A percentile compares a stretch with the other conserved stretches of the same genome.
Conservation (phyloP, 2,329 filamentous ascomycete genomes). For the Penicillium oxalicum region DNA sequence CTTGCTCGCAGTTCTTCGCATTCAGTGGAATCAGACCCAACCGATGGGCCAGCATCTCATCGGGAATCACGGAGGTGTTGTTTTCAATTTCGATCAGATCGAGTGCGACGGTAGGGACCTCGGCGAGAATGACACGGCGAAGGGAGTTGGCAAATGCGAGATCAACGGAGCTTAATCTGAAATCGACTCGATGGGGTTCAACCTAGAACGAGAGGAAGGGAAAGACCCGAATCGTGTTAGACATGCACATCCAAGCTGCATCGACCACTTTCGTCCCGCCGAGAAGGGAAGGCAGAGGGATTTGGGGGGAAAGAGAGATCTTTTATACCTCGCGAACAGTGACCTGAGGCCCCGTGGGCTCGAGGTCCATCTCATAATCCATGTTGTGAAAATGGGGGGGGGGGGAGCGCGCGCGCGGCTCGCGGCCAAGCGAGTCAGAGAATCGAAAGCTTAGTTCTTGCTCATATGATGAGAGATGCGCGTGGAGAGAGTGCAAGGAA, state of each 20-base stretch:
- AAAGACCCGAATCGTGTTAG: neutral
- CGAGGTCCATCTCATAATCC: slow-evolving; percentile 45
- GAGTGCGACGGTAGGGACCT: slow-evolving; percentile 91
- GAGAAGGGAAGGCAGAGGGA: too few species aligned
- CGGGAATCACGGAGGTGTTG: slow-evolving; percentile 92
- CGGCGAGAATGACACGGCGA: slow-evolving; percentile 82
- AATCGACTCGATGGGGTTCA: slow-evolving; percentile 75
- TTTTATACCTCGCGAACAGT: slow-evolving; percentile 42
- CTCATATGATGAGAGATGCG: neutral
- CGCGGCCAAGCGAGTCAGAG: slow-evolving; percentile 16
- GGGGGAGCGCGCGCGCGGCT: slow-evolving; percentile 14
- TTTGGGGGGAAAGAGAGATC: neutral
- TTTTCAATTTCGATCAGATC: slow-evolving; percentile 87
- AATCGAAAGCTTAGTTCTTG: slow-evolving; percentile 4
- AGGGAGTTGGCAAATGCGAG: slow-evolving; percentile 89
- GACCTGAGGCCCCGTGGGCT: slow-evolving; percentile 44
- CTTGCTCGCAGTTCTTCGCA: slow-evolving; percentile 72
- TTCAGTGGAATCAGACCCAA: slow-evolving; percentile 84
- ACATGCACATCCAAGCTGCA: neutral
- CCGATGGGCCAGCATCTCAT: slow-evolving; percentile 92
- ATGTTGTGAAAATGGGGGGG: slow-evolving; percentile 23
- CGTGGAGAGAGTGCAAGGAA: neutral
- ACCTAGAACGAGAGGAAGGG: slow-evolving; percentile 49
- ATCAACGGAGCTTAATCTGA: slow-evolving; percentile 83
- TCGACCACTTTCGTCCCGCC: too few species aligned